These are phyloP conservation scores for Globisporangium uncinulatum DNA, from an alignment of 352 stramenopile species.

Conservation along the genomic window DNA sequence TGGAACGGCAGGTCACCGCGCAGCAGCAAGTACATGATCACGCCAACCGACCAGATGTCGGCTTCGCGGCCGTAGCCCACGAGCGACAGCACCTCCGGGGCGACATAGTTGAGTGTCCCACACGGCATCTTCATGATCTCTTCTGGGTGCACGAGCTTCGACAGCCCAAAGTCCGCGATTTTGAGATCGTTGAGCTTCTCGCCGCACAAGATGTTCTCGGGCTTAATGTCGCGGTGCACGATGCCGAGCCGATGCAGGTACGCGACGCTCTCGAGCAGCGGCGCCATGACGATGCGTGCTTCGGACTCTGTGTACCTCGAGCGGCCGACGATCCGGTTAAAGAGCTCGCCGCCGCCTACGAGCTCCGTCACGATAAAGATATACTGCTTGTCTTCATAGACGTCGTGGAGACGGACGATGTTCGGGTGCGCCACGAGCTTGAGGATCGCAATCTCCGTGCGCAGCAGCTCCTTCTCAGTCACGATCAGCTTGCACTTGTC, in stretches of 20 bases:
- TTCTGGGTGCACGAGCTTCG: conserved; percentile 88
- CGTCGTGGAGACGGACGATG: conserved; percentile 82
- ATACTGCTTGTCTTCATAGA: conserved; percentile 90
- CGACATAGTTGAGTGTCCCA: conserved; percentile 92
- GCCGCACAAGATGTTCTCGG: conserved; percentile 87
- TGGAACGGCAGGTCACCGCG: conserved; percentile 89
- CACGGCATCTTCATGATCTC: conserved; percentile 93
- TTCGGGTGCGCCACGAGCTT: conserved; percentile 90
- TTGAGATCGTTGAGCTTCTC: conserved; percentile 85
- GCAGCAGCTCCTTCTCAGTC: conserved; percentile 86
- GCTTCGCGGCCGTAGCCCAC: conserved; percentile 87
- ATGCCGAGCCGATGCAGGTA: conserved; percentile 91
- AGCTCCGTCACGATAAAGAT: conserved; percentile 99
- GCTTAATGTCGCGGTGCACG: too few relatives aligned
- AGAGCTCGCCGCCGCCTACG: conserved; percentile 94
- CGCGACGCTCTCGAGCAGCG: conserved; percentile 84
- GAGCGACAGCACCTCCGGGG: conserved; percentile 87
- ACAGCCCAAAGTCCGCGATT: conserved; percentile 92
- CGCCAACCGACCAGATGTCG: conserved; percentile 91
- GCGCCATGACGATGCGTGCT: conserved; percentile 81
- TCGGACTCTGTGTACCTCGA: conserved; percentile 87
- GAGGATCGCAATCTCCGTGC: conserved; percentile 92
- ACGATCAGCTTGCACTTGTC: conserved; percentile 87
- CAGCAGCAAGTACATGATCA: conserved; percentile 92
- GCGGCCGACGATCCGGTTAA: conserved; percentile 93